Conservation (phyloP, 2,329 filamentous ascomycete genomes). For the Bertia moriformis region DNA sequence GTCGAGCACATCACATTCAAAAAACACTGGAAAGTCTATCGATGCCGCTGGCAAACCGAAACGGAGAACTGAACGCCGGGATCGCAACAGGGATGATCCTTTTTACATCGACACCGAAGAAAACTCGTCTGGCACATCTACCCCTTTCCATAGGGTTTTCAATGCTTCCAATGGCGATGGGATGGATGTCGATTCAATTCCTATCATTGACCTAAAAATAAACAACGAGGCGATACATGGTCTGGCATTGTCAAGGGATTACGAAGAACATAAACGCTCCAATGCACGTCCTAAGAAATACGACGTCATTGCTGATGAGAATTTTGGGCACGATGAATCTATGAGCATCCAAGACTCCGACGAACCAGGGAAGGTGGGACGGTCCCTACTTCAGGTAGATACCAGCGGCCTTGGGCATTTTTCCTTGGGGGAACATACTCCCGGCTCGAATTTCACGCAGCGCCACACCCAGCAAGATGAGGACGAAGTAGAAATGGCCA, state of each 20-base stretch:
- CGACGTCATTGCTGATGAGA: constrained; percentile 27
- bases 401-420: constrained; percentile 38
- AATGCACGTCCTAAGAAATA: constrained; percentile 15
- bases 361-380: constrained; percentile 23
- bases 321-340: constrained; percentile 15
- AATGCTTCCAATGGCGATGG: constrained; percentile 31
- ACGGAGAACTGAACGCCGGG: constrained; percentile 33
- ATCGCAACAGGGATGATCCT: constrained; percentile 47
- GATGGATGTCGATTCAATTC: constrained; percentile 50
- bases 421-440: constrained; percentile 23
- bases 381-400: constrained; percentile 41
- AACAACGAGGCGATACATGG: no score
- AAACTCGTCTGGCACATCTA: constrained; percentile 27
- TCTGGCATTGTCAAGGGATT: no score
- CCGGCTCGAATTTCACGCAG: not conserved
- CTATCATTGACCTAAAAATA: constrained; percentile 48
- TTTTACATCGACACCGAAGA: constrained; percentile 43
- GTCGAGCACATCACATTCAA: no score
- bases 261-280: constrained; percentile 4
- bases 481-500: constrained; percentile 4
- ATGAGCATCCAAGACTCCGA: constrained; percentile 6
- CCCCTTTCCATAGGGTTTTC: constrained; percentile 35
- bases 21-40: no score
- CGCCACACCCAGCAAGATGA: not conserved
- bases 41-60: constrained; percentile 27